Percentiles rank a stretch among this genome's conserved stretches.
phyloP scores from a whole-genome alignment of 345 rosid genomes.

The Salix caprea region DNA sequence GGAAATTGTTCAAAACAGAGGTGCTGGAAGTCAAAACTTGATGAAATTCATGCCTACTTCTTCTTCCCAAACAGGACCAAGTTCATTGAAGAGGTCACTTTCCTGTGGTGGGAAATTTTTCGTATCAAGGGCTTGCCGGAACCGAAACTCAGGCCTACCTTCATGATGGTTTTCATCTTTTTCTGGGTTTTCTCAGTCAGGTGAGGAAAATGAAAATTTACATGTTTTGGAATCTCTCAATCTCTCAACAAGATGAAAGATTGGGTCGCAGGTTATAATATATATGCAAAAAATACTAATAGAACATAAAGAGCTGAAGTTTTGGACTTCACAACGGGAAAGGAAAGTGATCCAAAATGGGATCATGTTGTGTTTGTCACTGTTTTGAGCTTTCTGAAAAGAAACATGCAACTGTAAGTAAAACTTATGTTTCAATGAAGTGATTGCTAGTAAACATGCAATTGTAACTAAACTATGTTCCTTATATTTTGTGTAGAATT shows the following conservation, averaged over 20 bases:
- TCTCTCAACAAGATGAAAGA: not conserved
- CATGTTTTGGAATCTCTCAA: not conserved
- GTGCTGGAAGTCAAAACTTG: conserved; percentile 30
- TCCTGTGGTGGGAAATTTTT: conserved; percentile 60
- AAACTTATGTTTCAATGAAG: not conserved
- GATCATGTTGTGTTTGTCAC: not conserved
- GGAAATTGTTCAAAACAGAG: conserved; percentile 20
- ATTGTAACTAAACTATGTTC: not conserved
- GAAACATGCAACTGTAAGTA: conserved; percentile 10
- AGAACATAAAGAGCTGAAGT: not conserved
- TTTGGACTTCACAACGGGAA: not conserved
- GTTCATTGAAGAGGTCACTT: conserved; percentile 52
- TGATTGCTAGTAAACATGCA: not conserved
- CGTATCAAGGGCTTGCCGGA: conserved; percentile 23
- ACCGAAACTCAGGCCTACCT: conserved; percentile 19
- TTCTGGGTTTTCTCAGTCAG: not conserved
- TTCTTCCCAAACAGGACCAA: conserved; percentile 30
- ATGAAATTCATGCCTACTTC: conserved; percentile 29
- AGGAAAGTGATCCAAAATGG: not conserved
- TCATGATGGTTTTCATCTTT: conserved; percentile 1
- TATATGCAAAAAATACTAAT: not conserved
- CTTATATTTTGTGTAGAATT: not conserved
- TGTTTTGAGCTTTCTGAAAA: not conserved
- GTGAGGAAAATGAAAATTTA: not conserved
- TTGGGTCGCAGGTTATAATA: not conserved